phyloP scores from a whole-genome alignment of 371 early-diverging fungal genomes.

The Mucor velutinosus region DNA sequence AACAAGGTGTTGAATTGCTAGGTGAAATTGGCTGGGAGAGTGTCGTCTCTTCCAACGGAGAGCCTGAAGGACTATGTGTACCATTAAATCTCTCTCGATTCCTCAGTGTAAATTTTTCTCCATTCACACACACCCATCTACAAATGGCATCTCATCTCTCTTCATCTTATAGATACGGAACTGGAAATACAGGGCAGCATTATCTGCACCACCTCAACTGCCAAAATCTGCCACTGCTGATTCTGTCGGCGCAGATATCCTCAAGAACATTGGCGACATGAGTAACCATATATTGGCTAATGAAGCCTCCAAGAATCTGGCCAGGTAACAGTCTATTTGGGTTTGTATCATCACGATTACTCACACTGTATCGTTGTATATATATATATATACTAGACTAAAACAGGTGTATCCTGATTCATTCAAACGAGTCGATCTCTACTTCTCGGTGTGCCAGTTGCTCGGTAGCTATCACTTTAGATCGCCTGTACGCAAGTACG shows the following conservation, averaged over 20 bases:
- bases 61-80: constrained; percentile 65
- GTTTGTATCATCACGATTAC: background rate
- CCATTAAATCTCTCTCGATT: constrained; percentile 65
- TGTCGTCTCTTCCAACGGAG: constrained; percentile 57
- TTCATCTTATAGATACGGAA: constrained; percentile 53
- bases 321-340: constrained; percentile 43
- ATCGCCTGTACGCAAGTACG: constrained; percentile 73
- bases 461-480: constrained; percentile 75
- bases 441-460: constrained; percentile 64
- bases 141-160: background rate
- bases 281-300: constrained; percentile 87
- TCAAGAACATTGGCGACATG: constrained; percentile 79
- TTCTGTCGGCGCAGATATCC: constrained; percentile 64
- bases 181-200: constrained; percentile 58
- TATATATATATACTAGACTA: too few relatives aligned
- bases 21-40: constrained; percentile 81
- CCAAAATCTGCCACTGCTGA: constrained; percentile 47
- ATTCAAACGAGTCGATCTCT: constrained; percentile 63
- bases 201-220: constrained; percentile 50
- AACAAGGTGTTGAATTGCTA: constrained; percentile 71
- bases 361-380: background rate
- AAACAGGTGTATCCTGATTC: constrained; percentile 54
- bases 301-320: constrained; percentile 72
- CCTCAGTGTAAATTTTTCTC: constrained; percentile 51
- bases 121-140: background rate